Conservation (phyloP, 805 yeast species). For the Candida vaughaniae region DNA sequence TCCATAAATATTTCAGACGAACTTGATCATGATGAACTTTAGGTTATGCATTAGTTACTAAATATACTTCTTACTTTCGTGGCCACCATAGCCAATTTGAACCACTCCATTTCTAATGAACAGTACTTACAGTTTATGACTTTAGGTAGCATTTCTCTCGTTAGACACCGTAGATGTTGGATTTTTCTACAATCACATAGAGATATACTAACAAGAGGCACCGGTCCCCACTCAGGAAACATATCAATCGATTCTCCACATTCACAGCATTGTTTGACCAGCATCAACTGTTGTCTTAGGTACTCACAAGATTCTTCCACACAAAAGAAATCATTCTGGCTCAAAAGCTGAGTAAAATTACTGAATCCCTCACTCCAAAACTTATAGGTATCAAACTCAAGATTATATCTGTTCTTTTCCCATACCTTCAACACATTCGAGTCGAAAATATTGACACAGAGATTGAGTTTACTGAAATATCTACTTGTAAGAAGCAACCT, state of each 20-base stretch:
- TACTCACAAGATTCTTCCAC: slow-evolving; percentile 16
- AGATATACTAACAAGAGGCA: slow-evolving; percentile 13
- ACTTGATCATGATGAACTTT: slow-evolving; percentile 28
- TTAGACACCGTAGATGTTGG: slow-evolving; percentile 42
- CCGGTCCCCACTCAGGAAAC: slow-evolving; percentile 19
- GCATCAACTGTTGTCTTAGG: slow-evolving; percentile 12
- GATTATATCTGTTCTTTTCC: slow-evolving; percentile 30
- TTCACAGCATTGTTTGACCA: slow-evolving; percentile 25
- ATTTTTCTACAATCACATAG: slow-evolving; percentile 24
- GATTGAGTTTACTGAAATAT: slow-evolving; percentile 45
- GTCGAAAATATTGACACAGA: slow-evolving; percentile 48
- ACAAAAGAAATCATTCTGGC: slow-evolving; percentile 28
- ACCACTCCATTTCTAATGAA: slow-evolving; percentile 17
- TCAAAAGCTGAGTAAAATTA: background rate
- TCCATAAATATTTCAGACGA: slow-evolving; percentile 22
- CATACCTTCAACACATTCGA: slow-evolving; percentile 28
- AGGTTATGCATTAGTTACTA: too few relatives aligned
- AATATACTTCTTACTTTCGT: slow-evolving; percentile 17
- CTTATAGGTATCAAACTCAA: slow-evolving; percentile 1
- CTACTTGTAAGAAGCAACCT: slow-evolving; percentile 41
- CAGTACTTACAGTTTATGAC: slow-evolving; percentile 19
- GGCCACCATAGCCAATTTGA: slow-evolving; percentile 18
- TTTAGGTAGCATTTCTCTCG: slow-evolving; percentile 17
- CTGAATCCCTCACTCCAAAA: slow-evolving; percentile 2
- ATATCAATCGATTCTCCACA: slow-evolving; percentile 35